These are phyloP conservation scores for Paraconiothyrium brasiliense DNA, from an alignment of 2,329 filamentous ascomycete species.

Conservation along the genomic window DNA sequence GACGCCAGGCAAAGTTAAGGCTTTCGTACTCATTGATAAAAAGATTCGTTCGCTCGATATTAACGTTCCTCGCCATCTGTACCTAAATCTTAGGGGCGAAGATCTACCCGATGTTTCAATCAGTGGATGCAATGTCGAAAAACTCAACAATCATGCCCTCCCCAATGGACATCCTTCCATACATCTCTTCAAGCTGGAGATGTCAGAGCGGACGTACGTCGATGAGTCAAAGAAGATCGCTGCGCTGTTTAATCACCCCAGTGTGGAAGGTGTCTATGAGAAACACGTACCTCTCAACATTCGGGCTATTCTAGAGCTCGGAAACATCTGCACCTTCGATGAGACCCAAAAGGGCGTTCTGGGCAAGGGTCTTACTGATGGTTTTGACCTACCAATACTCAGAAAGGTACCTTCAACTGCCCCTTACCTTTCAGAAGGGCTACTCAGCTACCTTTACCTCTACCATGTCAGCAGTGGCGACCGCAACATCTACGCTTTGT, in stretches of 20 bases:
- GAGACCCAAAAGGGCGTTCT: constrained; percentile 89
- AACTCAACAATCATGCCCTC: constrained; percentile 89
- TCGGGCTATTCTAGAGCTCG: constrained; percentile 86
- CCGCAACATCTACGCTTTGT: constrained; percentile 90
- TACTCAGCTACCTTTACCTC: constrained; percentile 86
- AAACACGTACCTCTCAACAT: constrained; percentile 88
- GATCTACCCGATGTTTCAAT: constrained; percentile 90
- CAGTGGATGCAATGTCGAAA: constrained; percentile 85
- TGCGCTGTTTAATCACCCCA: constrained; percentile 86
- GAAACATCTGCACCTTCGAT: constrained; percentile 92
- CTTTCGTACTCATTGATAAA: constrained; percentile 90
- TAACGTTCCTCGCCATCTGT: constrained; percentile 87
- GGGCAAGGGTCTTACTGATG: constrained; percentile 90
- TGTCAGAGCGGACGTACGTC: constrained; percentile 88
- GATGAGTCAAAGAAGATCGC: constrained; percentile 84
- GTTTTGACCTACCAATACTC: constrained; percentile 85
- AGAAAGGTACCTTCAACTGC: constrained; percentile 72
- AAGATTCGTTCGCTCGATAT: constrained; percentile 90
- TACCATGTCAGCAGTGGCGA: constrained; percentile 94
- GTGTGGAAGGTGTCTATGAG: constrained; percentile 97
- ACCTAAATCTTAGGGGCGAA: constrained; percentile 87
- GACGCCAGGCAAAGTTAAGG: constrained; percentile 83
- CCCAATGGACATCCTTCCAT: constrained; percentile 95
- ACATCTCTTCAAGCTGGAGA: constrained; percentile 92
- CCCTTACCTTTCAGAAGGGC: constrained; percentile 78